phyloP scores from a whole-genome alignment of 1,284 basidiomycete species.

The Papiliotrema laurentii region DNA sequence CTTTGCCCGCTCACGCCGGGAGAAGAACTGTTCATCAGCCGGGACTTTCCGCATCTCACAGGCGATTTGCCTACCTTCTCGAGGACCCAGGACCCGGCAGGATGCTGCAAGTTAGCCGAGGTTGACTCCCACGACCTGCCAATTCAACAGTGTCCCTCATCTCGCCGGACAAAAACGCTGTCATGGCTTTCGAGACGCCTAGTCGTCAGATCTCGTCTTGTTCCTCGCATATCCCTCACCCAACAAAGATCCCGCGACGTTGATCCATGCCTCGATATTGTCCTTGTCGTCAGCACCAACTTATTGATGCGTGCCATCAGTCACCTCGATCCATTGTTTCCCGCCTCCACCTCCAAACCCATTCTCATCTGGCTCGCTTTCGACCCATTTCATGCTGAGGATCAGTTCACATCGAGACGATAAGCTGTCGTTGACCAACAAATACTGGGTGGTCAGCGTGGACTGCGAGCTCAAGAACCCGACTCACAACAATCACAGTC shows the following conservation, averaged over 20 bases:
- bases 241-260: constrained; percentile 83
- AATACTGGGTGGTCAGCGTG: constrained; percentile 27
- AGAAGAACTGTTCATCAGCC: constrained; percentile 62
- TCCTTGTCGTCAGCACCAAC: constrained; percentile 50
- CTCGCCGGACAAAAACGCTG: constrained; percentile 87
- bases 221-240: constrained; percentile 15
- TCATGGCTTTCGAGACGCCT: constrained; percentile 79
- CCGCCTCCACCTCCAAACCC: constrained; percentile 74
- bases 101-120: constrained; percentile 38
- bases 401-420: background rate
- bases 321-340: constrained; percentile 82
- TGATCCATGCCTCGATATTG: constrained; percentile 73
- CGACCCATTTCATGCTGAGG: constrained; percentile 89
- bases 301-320: constrained; percentile 8
- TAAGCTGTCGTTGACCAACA: constrained; percentile 34
- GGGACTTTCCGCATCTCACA: constrained; percentile 2
- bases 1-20: constrained; percentile 77
- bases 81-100: constrained; percentile 53
- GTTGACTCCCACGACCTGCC: constrained; percentile 15
- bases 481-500: constrained; percentile 53
- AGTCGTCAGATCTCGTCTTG: background rate
- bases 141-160: constrained; percentile 93
- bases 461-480: background rate
- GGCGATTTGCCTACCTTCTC: constrained; percentile 46
- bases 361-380: constrained; percentile 57